phyloP scores from a whole-genome alignment of 106 monocot genomes.

The Allium fistulosum region DNA sequence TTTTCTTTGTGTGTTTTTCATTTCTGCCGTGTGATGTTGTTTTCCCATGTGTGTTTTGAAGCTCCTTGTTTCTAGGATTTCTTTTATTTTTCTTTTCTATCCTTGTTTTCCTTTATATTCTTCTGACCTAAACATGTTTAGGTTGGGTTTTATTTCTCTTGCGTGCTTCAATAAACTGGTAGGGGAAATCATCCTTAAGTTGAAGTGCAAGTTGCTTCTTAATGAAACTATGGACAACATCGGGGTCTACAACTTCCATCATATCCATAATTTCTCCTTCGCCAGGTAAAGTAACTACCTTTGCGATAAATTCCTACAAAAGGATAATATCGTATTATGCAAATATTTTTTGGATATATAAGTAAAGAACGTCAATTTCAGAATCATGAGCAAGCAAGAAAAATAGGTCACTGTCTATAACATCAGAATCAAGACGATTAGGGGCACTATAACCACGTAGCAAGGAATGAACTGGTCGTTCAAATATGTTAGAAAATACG shows the following conservation, averaged over 20 bases:
- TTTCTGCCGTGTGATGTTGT: no score
- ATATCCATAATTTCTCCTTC: slow-evolving; percentile 75
- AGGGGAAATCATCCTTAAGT: slow-evolving; percentile 44
- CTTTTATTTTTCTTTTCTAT: no score
- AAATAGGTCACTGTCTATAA: slow-evolving; percentile 71
- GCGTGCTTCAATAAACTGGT: no score
- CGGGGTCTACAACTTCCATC: slow-evolving; percentile 73
- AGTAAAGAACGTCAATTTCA: no score
- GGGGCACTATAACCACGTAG: slow-evolving; percentile 89
- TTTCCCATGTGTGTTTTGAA: no score
- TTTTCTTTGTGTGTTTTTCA: no score
- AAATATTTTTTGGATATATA: no score
- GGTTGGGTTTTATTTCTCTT: no score
- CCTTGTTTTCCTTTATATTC: no score
- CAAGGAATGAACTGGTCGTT: slow-evolving; percentile 79
- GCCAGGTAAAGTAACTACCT: slow-evolving; percentile 75
- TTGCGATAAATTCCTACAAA: slow-evolving; percentile 47
- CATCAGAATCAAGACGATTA: slow-evolving; percentile 90
- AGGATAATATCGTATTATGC: no score
- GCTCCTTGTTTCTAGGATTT: no score
- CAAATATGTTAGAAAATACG: slow-evolving; percentile 66
- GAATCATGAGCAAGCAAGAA: slow-evolving; percentile 96
- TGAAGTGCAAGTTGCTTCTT: slow-evolving; percentile 46
- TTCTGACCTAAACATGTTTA: no score
- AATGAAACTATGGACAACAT: slow-evolving; percentile 64